Base-by-base conservation (phyloP, 2,329 filamentous ascomycete species). In the Chaetomium olivaceum region DNA sequence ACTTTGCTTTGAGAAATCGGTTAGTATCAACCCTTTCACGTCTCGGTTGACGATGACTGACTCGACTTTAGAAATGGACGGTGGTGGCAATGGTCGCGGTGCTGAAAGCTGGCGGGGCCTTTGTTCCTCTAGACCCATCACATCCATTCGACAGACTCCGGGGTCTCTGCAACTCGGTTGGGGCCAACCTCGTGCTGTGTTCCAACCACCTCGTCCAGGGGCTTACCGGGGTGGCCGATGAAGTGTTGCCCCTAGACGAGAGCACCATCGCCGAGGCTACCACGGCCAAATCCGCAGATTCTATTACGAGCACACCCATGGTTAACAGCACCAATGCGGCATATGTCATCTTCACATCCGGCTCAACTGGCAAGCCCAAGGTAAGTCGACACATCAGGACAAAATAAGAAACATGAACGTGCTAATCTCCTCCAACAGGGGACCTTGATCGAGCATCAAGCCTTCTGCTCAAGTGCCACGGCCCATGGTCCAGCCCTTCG, bases 1-100 rank as follows among this genome's bases (percentile, higher is more conserved):
- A 1, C 67, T 74, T 1, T 69, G 68, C 27, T 72, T 74, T 16
- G 70, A 73, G 52, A 74, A 74, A 65, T 73, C 72, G 39, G 69
- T 72, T 43, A 14, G 69, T 65, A 25, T 36, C 33, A 36, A 12
- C 33, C 21, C n/a, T 36, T 36, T 36, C 27, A 25, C n/a, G 61
- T 19, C 9, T 52, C 48, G n/a, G 31, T 21, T 27, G 27, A 23
- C 33, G 23, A 16, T 52, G 11, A 19, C 25, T 58, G 50, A 58
- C 56, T 57, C 21, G 14, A 33, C n/a, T 4, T 3, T 48, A 67
- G 68, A 71, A 71, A 67, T 74, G 70, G 71, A 73, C 70, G 0
- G 43, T 70, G 1, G 64, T 73, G 23, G 67, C 72, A 2, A 68
- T 74, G 64, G 64, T 74, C 3, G 71, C 71, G 27, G 71, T 73